Evolutionary conservation across 108 stramenopile species (phyloP), one percentile per base, ranked within the genome.

Genomic region (Conticribra weissflogii): DNA sequence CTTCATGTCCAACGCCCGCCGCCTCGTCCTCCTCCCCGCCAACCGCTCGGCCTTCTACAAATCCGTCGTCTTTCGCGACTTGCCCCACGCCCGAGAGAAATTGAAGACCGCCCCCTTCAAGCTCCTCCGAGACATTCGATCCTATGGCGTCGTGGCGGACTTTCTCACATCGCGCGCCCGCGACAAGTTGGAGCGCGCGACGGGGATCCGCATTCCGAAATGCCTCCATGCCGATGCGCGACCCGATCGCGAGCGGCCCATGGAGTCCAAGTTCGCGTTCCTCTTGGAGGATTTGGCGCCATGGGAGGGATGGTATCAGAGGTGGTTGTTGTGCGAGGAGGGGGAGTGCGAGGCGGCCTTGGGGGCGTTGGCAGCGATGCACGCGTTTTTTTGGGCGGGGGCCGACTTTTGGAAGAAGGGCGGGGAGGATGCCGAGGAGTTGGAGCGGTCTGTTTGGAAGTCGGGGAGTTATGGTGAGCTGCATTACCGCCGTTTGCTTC

Each of bases 341-440:
- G 57, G 57, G 2, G 71, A 68, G 33, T 46, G 71, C 27, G 63
- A 55, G 72, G 82, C 87, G 2, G 52, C 82, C 15, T 60, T 91
- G 17, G 30, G 54, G 41, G 50, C 74, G 36, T 68, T 88, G 32
- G 89, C 89, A 8, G 77, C 78, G n/a, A 76, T 91, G 58, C 89
- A 91, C 70, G 89, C 85, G 4, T 88, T 74, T 51, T 91, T 87
- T 56, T 91, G 87, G 87, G 25, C 28, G 0, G 89, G 84, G 25
- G 84, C 86, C 12, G 41, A 60, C 14, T 88, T 88, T 59, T 88
- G 87, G 87, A 66, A 71, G 30, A 66, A 71, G 30, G 60, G 81
- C 34, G 68, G 68, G 19, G 79, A 59, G 34, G 82, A 79, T 19
- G 86, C 74, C 16, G 47, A 74, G 47, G 87, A 88, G 19, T 58